phyloP scores from a whole-genome alignment of 257 asterid species.

The Pogostemon cablin region DNA sequence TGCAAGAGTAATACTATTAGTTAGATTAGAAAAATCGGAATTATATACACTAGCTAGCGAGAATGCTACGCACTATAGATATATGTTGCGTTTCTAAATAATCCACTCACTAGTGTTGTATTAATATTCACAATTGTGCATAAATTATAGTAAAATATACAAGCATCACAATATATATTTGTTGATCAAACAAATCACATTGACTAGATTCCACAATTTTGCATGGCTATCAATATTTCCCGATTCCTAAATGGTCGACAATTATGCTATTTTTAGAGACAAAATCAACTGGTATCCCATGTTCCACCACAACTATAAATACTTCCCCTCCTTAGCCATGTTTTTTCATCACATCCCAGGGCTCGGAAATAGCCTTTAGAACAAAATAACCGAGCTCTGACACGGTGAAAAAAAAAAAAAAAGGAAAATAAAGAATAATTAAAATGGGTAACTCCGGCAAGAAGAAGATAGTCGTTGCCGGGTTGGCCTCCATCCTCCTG shows the following conservation, averaged over 20 bases:
- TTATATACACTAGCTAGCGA: no score
- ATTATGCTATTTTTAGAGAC: conserved; percentile 7
- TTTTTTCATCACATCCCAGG: neutral
- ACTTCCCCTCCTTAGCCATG: neutral
- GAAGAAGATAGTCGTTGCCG: conserved; percentile 38
- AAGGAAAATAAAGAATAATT: neutral
- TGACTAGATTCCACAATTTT: neutral
- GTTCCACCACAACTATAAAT: neutral
- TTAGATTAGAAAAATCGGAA: no score
- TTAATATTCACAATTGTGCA: no score
- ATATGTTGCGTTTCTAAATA: no score
- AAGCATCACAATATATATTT: no score
- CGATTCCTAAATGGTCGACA: neutral
- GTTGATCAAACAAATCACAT: neutral
- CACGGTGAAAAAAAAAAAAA: neutral
- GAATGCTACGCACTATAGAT: no score
- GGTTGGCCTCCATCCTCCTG: neutral
- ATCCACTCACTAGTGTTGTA: no score
- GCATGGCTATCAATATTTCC: conserved; percentile 4
- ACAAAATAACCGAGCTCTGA: neutral
- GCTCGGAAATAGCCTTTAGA: neutral
- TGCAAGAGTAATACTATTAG: no score
- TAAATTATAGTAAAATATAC: no score
- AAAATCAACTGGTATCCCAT: neutral
- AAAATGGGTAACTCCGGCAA: conserved; percentile 29